Base-by-base conservation (phyloP, 2,329 filamentous ascomycete genomes). In the Ophiobolus disseminans region DNA sequence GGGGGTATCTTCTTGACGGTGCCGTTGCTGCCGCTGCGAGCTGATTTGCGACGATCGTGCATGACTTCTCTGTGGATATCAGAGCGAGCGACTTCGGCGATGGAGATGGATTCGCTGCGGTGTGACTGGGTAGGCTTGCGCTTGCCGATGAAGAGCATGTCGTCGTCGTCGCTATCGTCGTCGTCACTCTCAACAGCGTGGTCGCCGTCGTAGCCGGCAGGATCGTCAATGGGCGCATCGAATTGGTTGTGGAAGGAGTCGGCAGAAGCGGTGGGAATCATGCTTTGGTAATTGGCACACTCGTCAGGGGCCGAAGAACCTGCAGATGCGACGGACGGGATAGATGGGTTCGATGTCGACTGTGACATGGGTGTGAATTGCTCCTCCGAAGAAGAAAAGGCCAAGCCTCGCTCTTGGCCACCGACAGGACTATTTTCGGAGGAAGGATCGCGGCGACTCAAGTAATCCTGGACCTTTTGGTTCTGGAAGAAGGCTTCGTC, bases 341-440 rank as follows among this genome's bases (percentile, higher is more conserved):
- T 79, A 1, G 78, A 81, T 9, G 78, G 78, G 46, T 80, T 77
- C 8, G 78, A 80, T 7, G 77, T 76, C 4, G 76, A 78, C 57
- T 78, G 77, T 19, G 78, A 80, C 50, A 79, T 77, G 28, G 76
- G 76, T 10, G 73, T 74, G 41, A 80, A 75, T 34, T 75, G 73
- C 40, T 76, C 74, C 31, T 80, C 78, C 4, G 78, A 80, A 4
- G 77, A 78, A 58, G 74, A 79, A 11, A 77, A 78, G 4, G 73
- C 69, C 40, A 72, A 35, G 16, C 60, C 60, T 40, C 62, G 53
- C 46, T 62, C 61, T 51, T 44, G 60, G 48, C 50, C 60, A 43
- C 65, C 65, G 17, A 69, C 69, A 32, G 76, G 74, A 51, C 76
- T 78, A 37, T 72, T 70, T 37, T 76, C 74, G 17, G 73, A 72